These are phyloP conservation scores for Arthroderma sp. DNA, from an alignment of 2,329 filamentous ascomycete genomes.

Conservation along the genomic window DNA sequence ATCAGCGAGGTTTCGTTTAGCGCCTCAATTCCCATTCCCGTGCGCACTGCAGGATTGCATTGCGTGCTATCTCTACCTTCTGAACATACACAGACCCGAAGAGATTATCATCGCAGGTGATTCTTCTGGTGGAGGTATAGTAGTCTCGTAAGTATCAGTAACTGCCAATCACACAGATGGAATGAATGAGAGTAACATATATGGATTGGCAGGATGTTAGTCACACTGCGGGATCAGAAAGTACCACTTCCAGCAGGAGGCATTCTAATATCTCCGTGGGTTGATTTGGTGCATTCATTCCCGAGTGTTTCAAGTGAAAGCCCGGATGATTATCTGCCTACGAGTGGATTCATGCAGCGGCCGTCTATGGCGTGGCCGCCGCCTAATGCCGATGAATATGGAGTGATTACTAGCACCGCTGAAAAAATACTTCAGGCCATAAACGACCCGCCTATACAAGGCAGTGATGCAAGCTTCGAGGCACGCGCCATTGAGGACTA, in stretches of 20 bases:
- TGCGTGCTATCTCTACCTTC: constrained; percentile 71
- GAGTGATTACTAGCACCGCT: constrained; percentile 34
- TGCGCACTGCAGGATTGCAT: constrained; percentile 84
- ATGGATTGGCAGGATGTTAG: constrained; percentile 45
- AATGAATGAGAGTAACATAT: not conserved
- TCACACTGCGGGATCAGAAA: constrained; percentile 67
- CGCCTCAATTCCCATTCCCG: constrained; percentile 91
- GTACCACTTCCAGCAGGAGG: constrained; percentile 79
- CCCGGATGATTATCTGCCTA: constrained; percentile 74
- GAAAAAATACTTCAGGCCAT: constrained; percentile 24
- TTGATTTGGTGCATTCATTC: constrained; percentile 89
- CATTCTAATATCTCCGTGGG: constrained; percentile 88
- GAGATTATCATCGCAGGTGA: constrained; percentile 84
- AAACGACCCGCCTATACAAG: constrained; percentile 6
- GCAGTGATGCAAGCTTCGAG: constrained; percentile 3
- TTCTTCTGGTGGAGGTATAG: constrained; percentile 86
- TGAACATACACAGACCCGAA: constrained; percentile 60
- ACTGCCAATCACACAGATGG: not conserved
- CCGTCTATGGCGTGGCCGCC: constrained; percentile 89
- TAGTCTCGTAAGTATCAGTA: constrained; percentile 41
- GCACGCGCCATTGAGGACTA: constrained; percentile 7
- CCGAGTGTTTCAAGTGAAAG: constrained; percentile 67
- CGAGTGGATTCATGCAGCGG: constrained; percentile 76
- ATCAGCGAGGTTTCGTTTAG: constrained; percentile 60
- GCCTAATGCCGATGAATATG: constrained; percentile 63